Evolutionary conservation across 2,329 filamentous ascomycete species (phyloP).

Genomic region (Lachnellula occidentalis): DNA sequence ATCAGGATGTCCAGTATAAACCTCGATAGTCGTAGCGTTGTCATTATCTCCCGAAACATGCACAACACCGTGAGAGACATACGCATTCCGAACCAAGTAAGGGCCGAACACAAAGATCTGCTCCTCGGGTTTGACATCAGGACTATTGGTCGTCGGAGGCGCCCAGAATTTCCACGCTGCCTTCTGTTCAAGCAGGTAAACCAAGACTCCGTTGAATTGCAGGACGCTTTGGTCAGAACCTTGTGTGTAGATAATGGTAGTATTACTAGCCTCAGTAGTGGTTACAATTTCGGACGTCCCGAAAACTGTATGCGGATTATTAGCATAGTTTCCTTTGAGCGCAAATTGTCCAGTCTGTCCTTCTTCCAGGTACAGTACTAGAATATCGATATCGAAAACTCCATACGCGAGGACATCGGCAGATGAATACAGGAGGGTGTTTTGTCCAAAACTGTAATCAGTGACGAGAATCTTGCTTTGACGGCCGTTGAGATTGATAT

Average conservation of each 20-base stretch:
- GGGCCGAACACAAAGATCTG: slow-evolving; percentile 42
- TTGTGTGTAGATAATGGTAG: slow-evolving; percentile 43
- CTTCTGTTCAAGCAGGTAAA: slow-evolving; percentile 47
- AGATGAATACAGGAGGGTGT: slow-evolving; percentile 45
- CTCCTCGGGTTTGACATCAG: slow-evolving; percentile 39
- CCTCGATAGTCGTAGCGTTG: slow-evolving; percentile 37
- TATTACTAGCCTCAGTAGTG: slow-evolving; percentile 25
- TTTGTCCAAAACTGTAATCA: slow-evolving; percentile 44
- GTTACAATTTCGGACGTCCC: slow-evolving; percentile 35
- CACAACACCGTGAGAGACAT: slow-evolving; percentile 31
- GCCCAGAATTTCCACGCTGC: slow-evolving; percentile 54
- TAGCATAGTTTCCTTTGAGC: slow-evolving; percentile 34
- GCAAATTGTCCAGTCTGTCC: slow-evolving; percentile 47
- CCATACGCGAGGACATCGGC: slow-evolving; percentile 45
- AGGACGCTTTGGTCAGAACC: slow-evolving; percentile 40
- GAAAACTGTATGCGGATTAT: slow-evolving; percentile 37
- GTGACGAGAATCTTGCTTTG: slow-evolving; percentile 51
- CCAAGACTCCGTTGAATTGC: slow-evolving; percentile 43
- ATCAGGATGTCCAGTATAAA: slow-evolving; percentile 36
- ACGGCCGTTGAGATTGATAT: slow-evolving; percentile 44
- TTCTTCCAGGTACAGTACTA: slow-evolving; percentile 44
- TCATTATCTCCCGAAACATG: slow-evolving; percentile 37
- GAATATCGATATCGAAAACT: slow-evolving; percentile 40
- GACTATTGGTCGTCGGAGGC: slow-evolving; percentile 41
- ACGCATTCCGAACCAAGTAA: slow-evolving; percentile 39